phyloP scores from a whole-genome alignment of 108 stramenopile species.

The Cyclotella atomus region DNA sequence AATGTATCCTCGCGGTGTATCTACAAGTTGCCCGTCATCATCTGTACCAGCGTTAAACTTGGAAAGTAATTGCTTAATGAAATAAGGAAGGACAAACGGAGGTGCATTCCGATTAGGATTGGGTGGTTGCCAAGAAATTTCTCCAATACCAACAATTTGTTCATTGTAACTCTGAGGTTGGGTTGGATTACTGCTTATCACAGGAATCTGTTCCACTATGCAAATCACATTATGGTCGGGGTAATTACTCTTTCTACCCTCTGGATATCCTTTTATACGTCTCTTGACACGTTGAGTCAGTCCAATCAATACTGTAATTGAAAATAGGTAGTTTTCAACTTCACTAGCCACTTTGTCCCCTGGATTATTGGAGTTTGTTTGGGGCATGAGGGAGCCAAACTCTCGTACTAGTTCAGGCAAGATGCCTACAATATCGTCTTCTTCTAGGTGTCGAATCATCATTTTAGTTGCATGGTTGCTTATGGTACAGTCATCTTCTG shows the following conservation, averaged over 20 bases:
- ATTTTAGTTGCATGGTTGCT: conserved; percentile 9
- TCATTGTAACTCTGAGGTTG: conserved; percentile 4
- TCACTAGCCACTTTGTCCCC: conserved; percentile 29
- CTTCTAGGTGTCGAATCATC: conserved; percentile 42
- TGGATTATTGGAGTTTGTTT: neutral
- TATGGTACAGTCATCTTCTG: neutral
- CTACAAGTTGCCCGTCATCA: conserved; percentile 44
- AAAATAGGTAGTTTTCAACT: conserved; percentile 45
- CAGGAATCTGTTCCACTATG: conserved; percentile 35
- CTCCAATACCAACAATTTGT: conserved; percentile 67
- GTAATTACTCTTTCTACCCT: neutral
- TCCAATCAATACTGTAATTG: conserved; percentile 43
- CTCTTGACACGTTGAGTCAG: conserved; percentile 41
- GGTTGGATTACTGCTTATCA: neutral
- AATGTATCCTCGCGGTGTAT: conserved; percentile 52
- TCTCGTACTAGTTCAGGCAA: conserved; percentile 37
- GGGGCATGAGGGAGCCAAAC: conserved; percentile 28
- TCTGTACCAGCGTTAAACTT: conserved; percentile 79
- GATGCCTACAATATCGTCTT: conserved; percentile 23
- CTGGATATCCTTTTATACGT: conserved; percentile 40
- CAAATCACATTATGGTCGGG: conserved; percentile 52
- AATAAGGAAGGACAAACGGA: conserved; percentile 59
- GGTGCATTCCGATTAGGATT: conserved; percentile 66
- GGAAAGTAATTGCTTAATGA: conserved; percentile 42
- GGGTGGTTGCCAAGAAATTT: conserved; percentile 69